These are phyloP conservation scores for Ophioceras dolichostomum DNA, from an alignment of 2,329 filamentous ascomycete genomes.

Conservation along the genomic window DNA sequence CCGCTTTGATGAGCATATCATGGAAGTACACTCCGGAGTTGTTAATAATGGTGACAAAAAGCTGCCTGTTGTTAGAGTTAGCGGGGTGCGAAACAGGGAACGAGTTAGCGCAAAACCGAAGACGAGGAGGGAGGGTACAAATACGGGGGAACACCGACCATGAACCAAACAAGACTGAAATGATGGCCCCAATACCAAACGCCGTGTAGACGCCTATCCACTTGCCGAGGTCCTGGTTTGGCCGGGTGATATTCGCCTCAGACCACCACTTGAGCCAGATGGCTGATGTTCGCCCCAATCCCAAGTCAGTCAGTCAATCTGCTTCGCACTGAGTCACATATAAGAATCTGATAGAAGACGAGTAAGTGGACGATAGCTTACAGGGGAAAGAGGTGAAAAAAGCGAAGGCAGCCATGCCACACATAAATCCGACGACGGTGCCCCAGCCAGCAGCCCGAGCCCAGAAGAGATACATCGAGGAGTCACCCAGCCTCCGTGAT, in stretches of 20 bases:
- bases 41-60: conserved; percentile 1
- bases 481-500: conserved; percentile 1
- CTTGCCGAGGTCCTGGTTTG: conserved; percentile 2
- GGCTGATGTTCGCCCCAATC: no score
- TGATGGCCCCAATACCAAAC: conserved; percentile 2
- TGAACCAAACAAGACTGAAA: conserved; percentile 1
- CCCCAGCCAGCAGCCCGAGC: neutral
- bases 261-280: conserved; percentile 15
- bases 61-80: neutral
- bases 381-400: conserved; percentile 14
- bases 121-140: no score
- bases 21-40: neutral
- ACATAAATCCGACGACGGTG: conserved; percentile 11
- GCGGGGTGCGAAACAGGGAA: no score
- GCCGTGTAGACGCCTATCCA: conserved; percentile 4
- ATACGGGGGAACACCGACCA: neutral
- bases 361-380: neutral
- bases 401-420: conserved; percentile 14
- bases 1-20: neutral
- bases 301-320: no score
- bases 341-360: no score
- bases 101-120: no score
- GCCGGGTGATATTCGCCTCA: conserved; percentile 1
- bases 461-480: conserved; percentile 1
- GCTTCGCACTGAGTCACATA: no score